phyloP scores from a whole-genome alignment of 2,329 filamentous ascomycete species.

The Scedosporium minutisporum region DNA sequence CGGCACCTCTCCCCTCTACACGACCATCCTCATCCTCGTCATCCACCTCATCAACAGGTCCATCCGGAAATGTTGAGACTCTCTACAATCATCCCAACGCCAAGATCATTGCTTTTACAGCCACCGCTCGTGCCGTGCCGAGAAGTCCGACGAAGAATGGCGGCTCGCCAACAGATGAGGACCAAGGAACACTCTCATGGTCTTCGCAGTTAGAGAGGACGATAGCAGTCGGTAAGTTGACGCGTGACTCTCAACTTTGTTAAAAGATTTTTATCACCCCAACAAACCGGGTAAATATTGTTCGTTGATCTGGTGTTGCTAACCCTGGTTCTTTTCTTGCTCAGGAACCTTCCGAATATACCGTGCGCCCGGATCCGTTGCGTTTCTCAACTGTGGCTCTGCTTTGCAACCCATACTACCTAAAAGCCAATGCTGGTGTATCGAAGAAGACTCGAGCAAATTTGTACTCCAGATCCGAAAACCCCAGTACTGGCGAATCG shows the following conservation, averaged over 20 bases:
- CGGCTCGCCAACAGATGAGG: slow-evolving; percentile 27
- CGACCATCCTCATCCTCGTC: slow-evolving; percentile 14
- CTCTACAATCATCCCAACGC: slow-evolving; percentile 65
- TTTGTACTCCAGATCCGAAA: slow-evolving; percentile 81
- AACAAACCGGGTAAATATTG: slow-evolving; percentile 3
- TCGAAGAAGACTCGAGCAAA: slow-evolving; percentile 68
- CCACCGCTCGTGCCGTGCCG: slow-evolving; percentile 19
- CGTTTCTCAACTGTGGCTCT: slow-evolving; percentile 77
- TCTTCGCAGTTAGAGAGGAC: slow-evolving; percentile 69
- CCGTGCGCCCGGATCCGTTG: slow-evolving; percentile 73
- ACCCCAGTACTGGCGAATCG: slow-evolving; percentile 83
- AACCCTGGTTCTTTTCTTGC: not conserved
- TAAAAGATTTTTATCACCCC: not conserved
- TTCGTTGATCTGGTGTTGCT: not conserved
- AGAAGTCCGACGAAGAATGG: slow-evolving; percentile 21
- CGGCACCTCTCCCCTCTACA: slow-evolving; percentile 23
- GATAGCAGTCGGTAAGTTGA: slow-evolving; percentile 59
- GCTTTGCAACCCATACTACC: slow-evolving; percentile 80
- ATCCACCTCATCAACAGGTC: slow-evolving; percentile 14
- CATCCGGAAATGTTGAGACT: slow-evolving; percentile 46
- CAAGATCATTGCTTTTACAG: slow-evolving; percentile 53
- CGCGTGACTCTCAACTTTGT: not conserved
- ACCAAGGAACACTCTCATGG: slow-evolving; percentile 53
- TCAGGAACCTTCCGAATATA: slow-evolving; percentile 72
- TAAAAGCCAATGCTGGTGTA: slow-evolving; percentile 88